These are phyloP conservation scores for Mucor sp. DNA, from an alignment of 371 early-diverging fungal genomes.

Conservation along the genomic window DNA sequence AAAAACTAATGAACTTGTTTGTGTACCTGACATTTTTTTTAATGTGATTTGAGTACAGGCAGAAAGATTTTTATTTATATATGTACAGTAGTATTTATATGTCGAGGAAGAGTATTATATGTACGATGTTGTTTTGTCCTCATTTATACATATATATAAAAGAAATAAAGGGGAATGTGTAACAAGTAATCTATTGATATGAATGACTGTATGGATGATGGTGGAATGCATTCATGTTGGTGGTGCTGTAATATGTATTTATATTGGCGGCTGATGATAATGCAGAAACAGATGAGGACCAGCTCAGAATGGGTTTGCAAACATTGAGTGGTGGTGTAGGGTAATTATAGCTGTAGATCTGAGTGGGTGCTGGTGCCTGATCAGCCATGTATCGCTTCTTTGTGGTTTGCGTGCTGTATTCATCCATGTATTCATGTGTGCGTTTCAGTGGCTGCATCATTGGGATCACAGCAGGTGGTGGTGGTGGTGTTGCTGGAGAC, in stretches of 20 bases:
- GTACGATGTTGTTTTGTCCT: neutral
- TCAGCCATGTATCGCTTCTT: constrained; percentile 4
- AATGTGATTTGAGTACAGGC: neutral
- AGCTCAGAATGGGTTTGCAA: constrained; percentile 46
- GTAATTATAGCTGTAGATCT: constrained; percentile 4
- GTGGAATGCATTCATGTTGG: neutral
- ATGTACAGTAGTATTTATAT: constrained; percentile 1
- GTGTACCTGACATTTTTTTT: neutral
- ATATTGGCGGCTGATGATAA: constrained; percentile 2
- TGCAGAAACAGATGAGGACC: constrained; percentile 41
- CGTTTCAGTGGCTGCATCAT: constrained; percentile 2
- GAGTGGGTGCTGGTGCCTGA: neutral
- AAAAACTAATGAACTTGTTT: neutral
- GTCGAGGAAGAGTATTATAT: neutral
- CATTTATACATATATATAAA: neutral
- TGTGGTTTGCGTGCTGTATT: constrained; percentile 7
- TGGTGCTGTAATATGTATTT: neutral
- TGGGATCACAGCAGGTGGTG: constrained; percentile 6
- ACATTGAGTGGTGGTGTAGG: constrained; percentile 4
- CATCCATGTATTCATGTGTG: neutral
- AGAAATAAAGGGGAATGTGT: constrained; percentile 1
- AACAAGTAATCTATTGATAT: neutral
- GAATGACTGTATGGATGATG: neutral
- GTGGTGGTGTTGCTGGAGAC: neutral
- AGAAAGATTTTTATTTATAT: neutral